phyloP scores from a whole-genome alignment of 306 rosid species.

The Comarum palustre region DNA sequence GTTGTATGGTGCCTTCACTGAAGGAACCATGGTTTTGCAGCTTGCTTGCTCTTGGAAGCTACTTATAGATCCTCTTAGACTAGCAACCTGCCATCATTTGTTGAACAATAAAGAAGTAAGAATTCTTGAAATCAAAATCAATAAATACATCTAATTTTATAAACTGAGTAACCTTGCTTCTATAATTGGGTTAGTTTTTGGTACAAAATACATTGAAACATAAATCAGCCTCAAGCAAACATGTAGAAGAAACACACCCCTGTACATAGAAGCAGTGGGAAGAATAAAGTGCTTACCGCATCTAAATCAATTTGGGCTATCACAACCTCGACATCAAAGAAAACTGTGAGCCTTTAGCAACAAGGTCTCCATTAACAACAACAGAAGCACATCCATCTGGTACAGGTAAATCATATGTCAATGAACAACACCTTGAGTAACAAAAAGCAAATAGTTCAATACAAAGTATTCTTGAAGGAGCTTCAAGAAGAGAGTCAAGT shows the following conservation, averaged over 20 bases:
- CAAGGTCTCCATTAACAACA: conserved; percentile 82
- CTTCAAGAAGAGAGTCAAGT: background rate
- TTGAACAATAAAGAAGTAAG: conserved; percentile 9
- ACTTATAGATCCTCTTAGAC: conserved; percentile 93
- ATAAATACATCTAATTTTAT: background rate
- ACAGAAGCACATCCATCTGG: conserved; percentile 90
- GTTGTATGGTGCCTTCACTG: conserved; percentile 55
- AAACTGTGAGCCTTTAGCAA: conserved; percentile 96
- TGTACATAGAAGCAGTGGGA: conserved; percentile 12
- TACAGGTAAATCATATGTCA: conserved; percentile 13
- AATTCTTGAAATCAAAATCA: conserved; percentile 6
- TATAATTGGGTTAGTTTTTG: background rate
- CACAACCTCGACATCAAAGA: conserved; percentile 81
- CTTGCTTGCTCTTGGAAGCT: conserved; percentile 99
- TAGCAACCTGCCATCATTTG: conserved; percentile 67
- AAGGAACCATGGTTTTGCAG: conserved; percentile 73
- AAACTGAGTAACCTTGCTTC: conserved; percentile 6
- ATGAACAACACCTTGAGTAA: background rate
- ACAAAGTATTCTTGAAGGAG: background rate
- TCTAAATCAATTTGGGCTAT: conserved; percentile 88
- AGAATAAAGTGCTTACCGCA: conserved; percentile 52
- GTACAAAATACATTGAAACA: background rate
- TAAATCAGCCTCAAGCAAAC: background rate
- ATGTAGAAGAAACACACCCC: conserved; percentile 9
- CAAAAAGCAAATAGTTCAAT: conserved; percentile 7